Percentiles rank a stretch among this genome's conserved stretches.
Conservation (phyloP, 805 yeast species). For the Kregervanrija pseudodelftensis region DNA sequence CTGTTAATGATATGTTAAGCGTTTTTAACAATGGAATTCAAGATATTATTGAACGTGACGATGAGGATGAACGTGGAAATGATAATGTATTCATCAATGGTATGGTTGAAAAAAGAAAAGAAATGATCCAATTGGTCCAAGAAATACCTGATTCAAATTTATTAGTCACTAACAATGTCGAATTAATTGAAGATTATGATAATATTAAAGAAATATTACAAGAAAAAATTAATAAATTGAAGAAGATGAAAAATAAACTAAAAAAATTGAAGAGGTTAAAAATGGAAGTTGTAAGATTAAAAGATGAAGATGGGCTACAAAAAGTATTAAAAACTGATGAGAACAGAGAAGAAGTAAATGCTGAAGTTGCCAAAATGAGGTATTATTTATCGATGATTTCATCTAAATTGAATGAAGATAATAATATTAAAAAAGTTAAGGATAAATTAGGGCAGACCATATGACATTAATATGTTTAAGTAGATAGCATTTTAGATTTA, state of each 20-base stretch:
- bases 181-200: slow-evolving; percentile 22
- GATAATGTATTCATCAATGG: slow-evolving; percentile 1
- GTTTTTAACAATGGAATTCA: slow-evolving; percentile 18
- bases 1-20: slow-evolving; percentile 22
- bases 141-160: slow-evolving; percentile 25
- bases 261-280: slow-evolving; percentile 12
- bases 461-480: background rate
- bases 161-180: slow-evolving; percentile 14
- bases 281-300: slow-evolving; percentile 6
- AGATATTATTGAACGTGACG: slow-evolving; percentile 15
- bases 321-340: slow-evolving; percentile 1
- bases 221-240: slow-evolving; percentile 11
- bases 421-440: background rate
- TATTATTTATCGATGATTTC: background rate
- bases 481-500: too few relatives aligned
- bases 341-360: slow-evolving; percentile 13
- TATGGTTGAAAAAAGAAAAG: slow-evolving; percentile 5
- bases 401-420: background rate
- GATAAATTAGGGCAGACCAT: background rate
- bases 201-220: slow-evolving; percentile 10
- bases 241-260: slow-evolving; percentile 10
- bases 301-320: background rate
- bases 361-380: slow-evolving; percentile 16
- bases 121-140: slow-evolving; percentile 18
- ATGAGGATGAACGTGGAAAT: slow-evolving; percentile 1